Evolutionary conservation across 163 green algal genomes (phyloP).

Genomic region (Chlamydomonas reinhardtii): DNA sequence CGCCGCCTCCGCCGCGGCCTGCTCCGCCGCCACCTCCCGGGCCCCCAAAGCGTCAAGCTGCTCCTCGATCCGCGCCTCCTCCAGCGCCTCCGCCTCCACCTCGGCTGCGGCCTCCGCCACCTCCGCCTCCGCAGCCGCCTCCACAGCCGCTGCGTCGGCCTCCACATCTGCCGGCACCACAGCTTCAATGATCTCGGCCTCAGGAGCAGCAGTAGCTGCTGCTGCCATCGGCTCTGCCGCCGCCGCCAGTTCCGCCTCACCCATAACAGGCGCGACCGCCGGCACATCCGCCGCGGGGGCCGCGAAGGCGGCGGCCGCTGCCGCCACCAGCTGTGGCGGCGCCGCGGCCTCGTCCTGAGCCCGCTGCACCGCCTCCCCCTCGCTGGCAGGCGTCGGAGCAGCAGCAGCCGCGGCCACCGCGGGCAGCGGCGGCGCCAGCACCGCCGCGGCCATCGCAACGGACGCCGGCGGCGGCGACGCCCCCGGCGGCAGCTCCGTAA

Average conservation of each 20-base stretch:
- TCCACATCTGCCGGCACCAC: too few relatives aligned
- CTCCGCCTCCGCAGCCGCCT: not conserved
- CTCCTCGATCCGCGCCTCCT: not conserved
- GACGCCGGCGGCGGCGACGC: too few relatives aligned
- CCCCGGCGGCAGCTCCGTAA: too few relatives aligned
- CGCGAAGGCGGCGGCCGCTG: not conserved
- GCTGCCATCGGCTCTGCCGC: not conserved
- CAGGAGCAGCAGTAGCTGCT: not conserved
- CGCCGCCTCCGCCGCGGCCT: not conserved
- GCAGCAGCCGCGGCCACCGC: not conserved
- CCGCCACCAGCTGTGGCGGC: not conserved
- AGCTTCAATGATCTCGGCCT: too few relatives aligned
- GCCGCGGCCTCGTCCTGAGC: not conserved
- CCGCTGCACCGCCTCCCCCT: not conserved
- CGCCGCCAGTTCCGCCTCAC: not conserved
- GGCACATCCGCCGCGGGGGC: not conserved
- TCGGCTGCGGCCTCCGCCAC: not conserved
- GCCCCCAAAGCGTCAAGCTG: not conserved
- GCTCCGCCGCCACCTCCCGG: not conserved
- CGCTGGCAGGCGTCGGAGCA: not conserved
- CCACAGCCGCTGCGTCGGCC: too few relatives aligned
- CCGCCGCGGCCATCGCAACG: not conserved
- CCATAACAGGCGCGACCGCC: too few relatives aligned
- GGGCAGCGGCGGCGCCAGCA: not conserved
- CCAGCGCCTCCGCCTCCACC: not conserved